Evolutionary conservation across 371 early-diverging fungal species (phyloP).

Genomic region (Scutellospora calospora): DNA sequence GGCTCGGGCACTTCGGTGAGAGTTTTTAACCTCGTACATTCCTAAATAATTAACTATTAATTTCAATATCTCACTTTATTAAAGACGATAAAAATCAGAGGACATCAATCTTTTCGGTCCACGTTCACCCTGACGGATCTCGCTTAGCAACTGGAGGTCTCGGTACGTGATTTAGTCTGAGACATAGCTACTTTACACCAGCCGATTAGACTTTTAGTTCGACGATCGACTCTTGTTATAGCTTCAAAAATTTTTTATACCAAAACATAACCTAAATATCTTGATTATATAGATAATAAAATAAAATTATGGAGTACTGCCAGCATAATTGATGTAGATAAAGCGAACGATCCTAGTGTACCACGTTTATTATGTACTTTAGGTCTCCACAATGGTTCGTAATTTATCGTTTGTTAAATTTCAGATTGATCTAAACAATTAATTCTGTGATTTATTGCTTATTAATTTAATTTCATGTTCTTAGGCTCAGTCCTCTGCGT

Average conservation of each 20-base stretch:
- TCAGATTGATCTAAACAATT: neutral
- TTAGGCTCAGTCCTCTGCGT: conserved; percentile 91
- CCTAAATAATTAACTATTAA: too few relatives aligned
- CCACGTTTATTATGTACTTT: conserved; percentile 83
- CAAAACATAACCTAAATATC: neutral
- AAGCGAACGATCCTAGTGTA: conserved; percentile 61
- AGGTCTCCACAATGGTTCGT: conserved; percentile 81
- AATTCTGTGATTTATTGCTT: neutral
- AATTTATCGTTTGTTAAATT: neutral
- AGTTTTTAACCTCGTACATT: neutral
- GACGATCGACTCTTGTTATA: neutral
- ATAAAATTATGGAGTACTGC: conserved; percentile 86
- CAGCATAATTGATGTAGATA: conserved; percentile 66
- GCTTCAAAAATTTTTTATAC: neutral
- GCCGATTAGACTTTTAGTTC: neutral
- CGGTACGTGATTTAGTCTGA: conserved; percentile 56
- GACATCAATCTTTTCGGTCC: conserved; percentile 86
- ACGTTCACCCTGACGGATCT: conserved; percentile 86
- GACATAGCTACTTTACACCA: neutral
- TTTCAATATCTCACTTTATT: neutral
- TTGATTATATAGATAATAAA: conserved; percentile 68
- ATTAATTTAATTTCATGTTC: neutral
- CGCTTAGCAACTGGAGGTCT: conserved; percentile 89
- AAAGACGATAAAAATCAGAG: conserved; percentile 74
- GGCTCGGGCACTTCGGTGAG: conserved; percentile 20